Percentiles rank a stretch among this genome's conserved stretches.
These are phyloP conservation scores for Lachnum nothofagi DNA, from an alignment of 2,329 filamentous ascomycete species.

Conservation along the genomic window DNA sequence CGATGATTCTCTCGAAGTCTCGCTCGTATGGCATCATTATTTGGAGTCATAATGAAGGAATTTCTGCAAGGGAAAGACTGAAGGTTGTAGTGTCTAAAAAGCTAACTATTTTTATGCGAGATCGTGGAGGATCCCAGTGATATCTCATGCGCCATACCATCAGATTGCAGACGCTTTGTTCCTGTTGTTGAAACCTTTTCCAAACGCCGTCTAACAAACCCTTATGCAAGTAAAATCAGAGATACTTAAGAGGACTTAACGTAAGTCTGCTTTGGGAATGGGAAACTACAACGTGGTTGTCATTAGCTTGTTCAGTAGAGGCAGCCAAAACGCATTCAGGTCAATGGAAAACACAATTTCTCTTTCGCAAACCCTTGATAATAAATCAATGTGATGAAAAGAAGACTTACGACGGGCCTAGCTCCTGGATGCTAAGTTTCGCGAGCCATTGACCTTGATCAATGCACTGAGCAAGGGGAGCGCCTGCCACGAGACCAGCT, in stretches of 20 bases:
- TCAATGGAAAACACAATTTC: slow-evolving; percentile 2
- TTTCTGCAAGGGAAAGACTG: slow-evolving; percentile 10
- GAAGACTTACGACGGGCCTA: slow-evolving; percentile 85
- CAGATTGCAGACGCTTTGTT: slow-evolving; percentile 27
- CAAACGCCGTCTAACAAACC: slow-evolving; percentile 41
- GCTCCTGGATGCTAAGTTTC: slow-evolving; percentile 85
- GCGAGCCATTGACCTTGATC: slow-evolving; percentile 98
- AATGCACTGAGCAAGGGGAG: slow-evolving; percentile 70
- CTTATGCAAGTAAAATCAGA: slow-evolving; percentile 32
- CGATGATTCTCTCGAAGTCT: too few relatives aligned
- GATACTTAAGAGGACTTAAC: slow-evolving; percentile 39
- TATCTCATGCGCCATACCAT: slow-evolving; percentile 27
- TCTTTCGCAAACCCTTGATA: background rate
- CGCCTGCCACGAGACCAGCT: slow-evolving; percentile 81
- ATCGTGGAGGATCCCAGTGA: slow-evolving; percentile 35
- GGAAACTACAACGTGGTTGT: slow-evolving; percentile 52
- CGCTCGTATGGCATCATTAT: too few relatives aligned
- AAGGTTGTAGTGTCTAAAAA: slow-evolving; percentile 20
- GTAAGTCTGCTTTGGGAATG: slow-evolving; percentile 77
- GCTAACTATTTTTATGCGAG: slow-evolving; percentile 28
- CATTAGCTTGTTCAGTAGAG: slow-evolving; percentile 17
- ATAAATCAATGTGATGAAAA: slow-evolving; percentile 11
- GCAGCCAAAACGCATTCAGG: background rate
- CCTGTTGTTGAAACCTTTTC: slow-evolving; percentile 53
- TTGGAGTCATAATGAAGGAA: background rate